Conservation (phyloP, 345 rosid genomes). For the Brassica cretica region DNA sequence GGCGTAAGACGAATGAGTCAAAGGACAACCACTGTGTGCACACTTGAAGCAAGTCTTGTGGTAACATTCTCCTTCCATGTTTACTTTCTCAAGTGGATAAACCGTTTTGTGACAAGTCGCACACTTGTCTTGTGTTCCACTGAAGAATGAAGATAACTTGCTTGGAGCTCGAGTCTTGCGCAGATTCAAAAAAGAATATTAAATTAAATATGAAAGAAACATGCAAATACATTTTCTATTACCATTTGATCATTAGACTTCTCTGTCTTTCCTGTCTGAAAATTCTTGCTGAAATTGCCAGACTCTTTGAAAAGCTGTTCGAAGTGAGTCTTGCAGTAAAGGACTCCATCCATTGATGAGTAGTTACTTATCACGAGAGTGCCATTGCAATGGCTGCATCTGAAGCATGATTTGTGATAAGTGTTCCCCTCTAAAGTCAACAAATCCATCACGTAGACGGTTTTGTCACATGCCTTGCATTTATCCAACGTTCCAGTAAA, state of each 20-base stretch:
- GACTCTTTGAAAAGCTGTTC: constrained; percentile 98
- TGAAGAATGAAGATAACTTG: constrained; percentile 81
- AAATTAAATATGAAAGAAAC: too few species aligned
- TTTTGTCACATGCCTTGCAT: constrained; percentile 96
- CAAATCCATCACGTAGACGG: constrained; percentile 87
- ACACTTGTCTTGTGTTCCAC: constrained; percentile 96
- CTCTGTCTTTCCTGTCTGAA: constrained; percentile 55
- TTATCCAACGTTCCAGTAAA: constrained; percentile 98
- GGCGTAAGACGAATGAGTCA: constrained; percentile 90
- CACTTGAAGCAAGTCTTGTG: constrained; percentile 95
- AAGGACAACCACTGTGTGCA: constrained; percentile 85
- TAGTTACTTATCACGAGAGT: constrained; percentile 90
- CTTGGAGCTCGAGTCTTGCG: constrained; percentile 71
- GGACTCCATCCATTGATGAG: constrained; percentile 96
- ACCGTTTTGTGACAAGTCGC: constrained; percentile 80
- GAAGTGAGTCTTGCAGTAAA: constrained; percentile 89
- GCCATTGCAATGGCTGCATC: constrained; percentile 94
- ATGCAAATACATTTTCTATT: neutral
- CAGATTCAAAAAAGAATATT: too few species aligned
- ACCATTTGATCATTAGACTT: constrained; percentile 63
- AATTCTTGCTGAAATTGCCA: constrained; percentile 84
- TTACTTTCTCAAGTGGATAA: constrained; percentile 91
- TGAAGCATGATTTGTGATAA: constrained; percentile 88
- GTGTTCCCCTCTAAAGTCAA: constrained; percentile 83
- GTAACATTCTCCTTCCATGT: constrained; percentile 79